A percentile compares a stretch with the other conserved stretches of the same genome.
These are phyloP conservation scores for Ministeria vibrans DNA, from an alignment of 78 protist genomes.

Conservation along the genomic window DNA sequence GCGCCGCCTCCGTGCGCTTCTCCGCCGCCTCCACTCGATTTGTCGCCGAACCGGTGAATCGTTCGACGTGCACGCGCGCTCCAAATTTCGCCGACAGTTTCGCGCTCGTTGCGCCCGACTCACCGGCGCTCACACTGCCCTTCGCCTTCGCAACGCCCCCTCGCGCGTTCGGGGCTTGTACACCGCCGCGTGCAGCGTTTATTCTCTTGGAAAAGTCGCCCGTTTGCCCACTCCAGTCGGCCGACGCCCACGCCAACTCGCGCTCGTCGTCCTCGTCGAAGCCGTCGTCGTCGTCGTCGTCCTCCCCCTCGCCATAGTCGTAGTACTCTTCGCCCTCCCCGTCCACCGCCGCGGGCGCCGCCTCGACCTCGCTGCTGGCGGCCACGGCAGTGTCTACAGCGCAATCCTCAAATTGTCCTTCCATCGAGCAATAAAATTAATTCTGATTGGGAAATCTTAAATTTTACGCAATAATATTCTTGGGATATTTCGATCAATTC, in stretches of 20 bases:
- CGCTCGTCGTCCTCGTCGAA: neutral
- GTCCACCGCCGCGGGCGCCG: too few species aligned
- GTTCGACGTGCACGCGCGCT: neutral
- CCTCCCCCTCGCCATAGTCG: neutral
- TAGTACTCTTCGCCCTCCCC: neutral
- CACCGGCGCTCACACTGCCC: neutral
- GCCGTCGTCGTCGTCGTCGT: constrained; percentile 3
- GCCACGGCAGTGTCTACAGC: too few species aligned
- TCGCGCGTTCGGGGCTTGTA: neutral
- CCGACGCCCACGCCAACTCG: neutral
- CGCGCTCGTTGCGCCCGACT: neutral
- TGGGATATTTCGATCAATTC: too few species aligned
- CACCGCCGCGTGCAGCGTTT: neutral
- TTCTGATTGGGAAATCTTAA: too few species aligned
- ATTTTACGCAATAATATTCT: too few species aligned
- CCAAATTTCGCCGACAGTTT: neutral
- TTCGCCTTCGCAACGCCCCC: neutral
- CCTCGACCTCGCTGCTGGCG: too few species aligned
- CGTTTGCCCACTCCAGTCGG: neutral
- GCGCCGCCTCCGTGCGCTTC: neutral
- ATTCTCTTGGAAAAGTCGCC: neutral
- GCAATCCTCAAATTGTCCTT: too few species aligned
- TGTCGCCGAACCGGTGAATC: neutral
- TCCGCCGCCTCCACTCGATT: neutral
- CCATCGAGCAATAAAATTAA: too few species aligned